Percentiles rank a stretch among this genome's conserved stretches.
phyloP scores from a whole-genome alignment of 1,139 yeast genomes.

The Pneumocystis jirovecii region DNA sequence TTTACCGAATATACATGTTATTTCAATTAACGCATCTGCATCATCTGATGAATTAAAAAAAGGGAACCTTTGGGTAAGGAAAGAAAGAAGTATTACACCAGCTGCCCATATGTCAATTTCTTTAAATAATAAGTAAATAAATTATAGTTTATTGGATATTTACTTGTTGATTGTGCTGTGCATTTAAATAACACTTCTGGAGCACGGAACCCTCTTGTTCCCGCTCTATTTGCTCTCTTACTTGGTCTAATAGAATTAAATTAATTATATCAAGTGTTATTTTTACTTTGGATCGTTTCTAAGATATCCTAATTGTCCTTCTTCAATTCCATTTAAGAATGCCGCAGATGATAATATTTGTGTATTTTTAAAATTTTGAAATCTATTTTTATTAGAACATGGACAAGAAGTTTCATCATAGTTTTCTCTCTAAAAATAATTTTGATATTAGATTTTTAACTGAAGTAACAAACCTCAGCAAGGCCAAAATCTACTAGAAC shows the following conservation, averaged over 20 bases:
- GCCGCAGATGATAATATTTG: not conserved
- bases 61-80: constrained; percentile 63
- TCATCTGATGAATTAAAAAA: constrained; percentile 84
- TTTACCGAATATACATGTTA: constrained; percentile 69
- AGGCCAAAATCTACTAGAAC: constrained; percentile 85
- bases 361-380: not conserved
- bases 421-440: not conserved
- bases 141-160: not conserved
- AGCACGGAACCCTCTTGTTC: constrained; percentile 91
- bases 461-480: constrained; percentile 37
- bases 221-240: constrained; percentile 91
- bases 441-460: not conserved
- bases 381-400: not conserved
- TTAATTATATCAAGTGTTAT: not conserved
- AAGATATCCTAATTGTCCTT: constrained; percentile 35
- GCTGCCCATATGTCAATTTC: constrained; percentile 84
- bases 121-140: not conserved
- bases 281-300: constrained; percentile 41
- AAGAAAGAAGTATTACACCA: constrained; percentile 67
- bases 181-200: constrained; percentile 88
- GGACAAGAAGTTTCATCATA: not conserved
- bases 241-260: constrained; percentile 45
- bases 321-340: not conserved
- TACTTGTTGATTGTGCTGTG: constrained; percentile 52
- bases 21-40: constrained; percentile 74